Base-by-base conservation (phyloP, 345 rosid genomes). In the Populus ilicifolia region DNA sequence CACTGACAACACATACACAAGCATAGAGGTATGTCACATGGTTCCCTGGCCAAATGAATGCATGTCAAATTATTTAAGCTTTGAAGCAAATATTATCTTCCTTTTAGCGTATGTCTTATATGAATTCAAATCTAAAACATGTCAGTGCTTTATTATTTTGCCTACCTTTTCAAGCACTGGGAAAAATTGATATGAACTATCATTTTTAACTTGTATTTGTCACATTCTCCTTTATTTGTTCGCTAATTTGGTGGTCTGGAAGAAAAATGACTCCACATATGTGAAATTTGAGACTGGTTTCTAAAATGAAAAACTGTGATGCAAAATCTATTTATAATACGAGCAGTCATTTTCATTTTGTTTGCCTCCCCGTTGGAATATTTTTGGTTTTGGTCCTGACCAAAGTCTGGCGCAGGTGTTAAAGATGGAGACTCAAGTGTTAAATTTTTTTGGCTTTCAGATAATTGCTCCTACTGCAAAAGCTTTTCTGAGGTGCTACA, bases 1-100 rank as follows among this genome's bases (percentile, higher is more conserved):
- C 70, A 95, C 98, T 1, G 97, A 95, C 84, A 91, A 89, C 89
- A 93, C 97, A 50, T 93, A 91, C 85, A 73, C 90, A 52, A 89
- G 85, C 82, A 89, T 84, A 30, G 92, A 91, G 89, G 98, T 93
- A 85, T 69, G 79, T 4, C 74, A 67, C 72, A 70, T 68, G 27
- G 61, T 50, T 79, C 71, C 71, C 23, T 23, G 21, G 78, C 46
- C 69, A 68, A 10, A 20, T 36, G 46, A 38, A 2, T 9, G 73
- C 41, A n/a, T 76, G 2, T 43, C 48, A 27, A 65, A 65, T 35
- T 72, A 36, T 0, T 54, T 23, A 54, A 0, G 61, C 63, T 56
- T 5, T 48, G 50, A 64, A 7, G 25, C 18, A n/a, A 67, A 56
- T 33, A 52, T 70, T 62, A 39, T 46, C 11, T 10, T 35, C 69